Conservation (phyloP, 2,329 filamentous ascomycete genomes). For the Lachnum nothofagi region DNA sequence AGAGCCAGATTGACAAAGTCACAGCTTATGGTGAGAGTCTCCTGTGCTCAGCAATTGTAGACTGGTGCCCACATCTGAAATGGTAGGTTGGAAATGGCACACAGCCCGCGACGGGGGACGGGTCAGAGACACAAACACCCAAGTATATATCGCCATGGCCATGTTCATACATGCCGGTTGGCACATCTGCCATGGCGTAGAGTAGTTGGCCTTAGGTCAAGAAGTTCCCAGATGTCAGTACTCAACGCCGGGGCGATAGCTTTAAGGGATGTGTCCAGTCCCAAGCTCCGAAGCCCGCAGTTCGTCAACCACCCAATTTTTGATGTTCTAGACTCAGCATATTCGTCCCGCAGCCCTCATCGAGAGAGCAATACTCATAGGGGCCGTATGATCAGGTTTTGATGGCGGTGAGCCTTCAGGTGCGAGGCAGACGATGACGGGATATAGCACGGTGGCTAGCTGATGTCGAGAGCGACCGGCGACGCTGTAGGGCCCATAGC, state of each 20-base stretch:
- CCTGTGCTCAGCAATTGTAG: background rate
- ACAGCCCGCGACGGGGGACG: background rate
- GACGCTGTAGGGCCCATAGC: background rate
- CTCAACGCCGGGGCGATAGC: no score
- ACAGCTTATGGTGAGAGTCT: background rate
- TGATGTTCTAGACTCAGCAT: no score
- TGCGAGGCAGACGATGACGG: background rate
- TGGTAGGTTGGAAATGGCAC: background rate
- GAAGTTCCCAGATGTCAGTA: background rate
- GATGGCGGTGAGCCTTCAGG: background rate
- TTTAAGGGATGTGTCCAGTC: no score
- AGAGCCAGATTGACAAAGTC: background rate
- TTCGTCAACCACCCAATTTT: no score
- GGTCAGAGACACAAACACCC: background rate
- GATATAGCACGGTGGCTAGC: background rate
- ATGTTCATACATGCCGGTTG: background rate
- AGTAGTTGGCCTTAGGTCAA: background rate
- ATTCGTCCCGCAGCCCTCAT: background rate
- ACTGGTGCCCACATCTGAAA: background rate
- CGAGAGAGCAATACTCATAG: background rate
- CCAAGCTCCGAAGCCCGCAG: no score
- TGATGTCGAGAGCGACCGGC: background rate
- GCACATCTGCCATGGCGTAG: background rate
- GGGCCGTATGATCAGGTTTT: background rate
- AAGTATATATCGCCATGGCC: background rate